Evolutionary conservation across 1,284 basidiomycete species (phyloP).

Genomic region (Ganoderma sinense): DNA sequence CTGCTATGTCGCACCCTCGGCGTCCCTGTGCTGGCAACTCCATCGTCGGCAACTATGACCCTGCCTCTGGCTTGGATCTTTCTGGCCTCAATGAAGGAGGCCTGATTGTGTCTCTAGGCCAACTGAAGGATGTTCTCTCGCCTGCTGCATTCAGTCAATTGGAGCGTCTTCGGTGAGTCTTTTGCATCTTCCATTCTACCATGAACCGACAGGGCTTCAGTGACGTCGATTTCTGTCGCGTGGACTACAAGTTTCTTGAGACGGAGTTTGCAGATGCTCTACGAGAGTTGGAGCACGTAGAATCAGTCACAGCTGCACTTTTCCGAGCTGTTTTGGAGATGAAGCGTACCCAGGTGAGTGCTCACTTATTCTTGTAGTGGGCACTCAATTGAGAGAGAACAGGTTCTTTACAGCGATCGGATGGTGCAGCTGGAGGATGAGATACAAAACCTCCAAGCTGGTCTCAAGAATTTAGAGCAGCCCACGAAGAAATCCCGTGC

Average conservation of each 20-base stretch:
- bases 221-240: background rate
- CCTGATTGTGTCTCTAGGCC: background rate
- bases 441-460: background rate
- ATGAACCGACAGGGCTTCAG: background rate
- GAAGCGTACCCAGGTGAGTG: background rate
- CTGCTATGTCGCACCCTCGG: background rate
- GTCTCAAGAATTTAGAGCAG: background rate
- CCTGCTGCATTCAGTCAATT: background rate
- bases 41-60: background rate
- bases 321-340: background rate
- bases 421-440: background rate
- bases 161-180: background rate
- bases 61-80: background rate
- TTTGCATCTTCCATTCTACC: background rate
- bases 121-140: background rate
- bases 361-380: no score
- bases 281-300: background rate
- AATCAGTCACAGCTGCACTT: background rate
- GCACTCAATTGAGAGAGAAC: background rate
- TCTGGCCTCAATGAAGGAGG: background rate
- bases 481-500: background rate
- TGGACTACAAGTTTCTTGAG: background rate
- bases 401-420: background rate
- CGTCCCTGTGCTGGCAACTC: background rate
- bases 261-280: background rate